These are phyloP conservation scores for Penicillium hesseltinei DNA, from an alignment of 2,329 filamentous ascomycete genomes.

Conservation along the genomic window DNA sequence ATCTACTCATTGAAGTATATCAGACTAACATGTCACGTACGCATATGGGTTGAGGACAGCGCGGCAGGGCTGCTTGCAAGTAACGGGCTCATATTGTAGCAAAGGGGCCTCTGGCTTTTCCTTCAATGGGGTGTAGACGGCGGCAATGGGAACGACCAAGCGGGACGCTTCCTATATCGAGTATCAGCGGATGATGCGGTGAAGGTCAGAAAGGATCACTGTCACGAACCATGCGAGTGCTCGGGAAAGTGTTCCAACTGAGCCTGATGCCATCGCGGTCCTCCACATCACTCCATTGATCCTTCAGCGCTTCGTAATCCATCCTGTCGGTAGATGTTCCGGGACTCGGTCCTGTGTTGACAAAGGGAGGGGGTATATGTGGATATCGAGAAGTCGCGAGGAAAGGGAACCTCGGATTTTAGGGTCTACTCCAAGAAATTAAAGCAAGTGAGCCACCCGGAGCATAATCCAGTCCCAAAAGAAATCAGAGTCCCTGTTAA, in stretches of 20 bases:
- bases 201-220: slow-evolving; percentile 8
- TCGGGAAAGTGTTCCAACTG: slow-evolving; percentile 98
- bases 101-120: slow-evolving; percentile 85
- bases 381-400: slow-evolving; percentile 19
- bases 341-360: slow-evolving; percentile 25
- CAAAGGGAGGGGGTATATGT: slow-evolving; percentile 24
- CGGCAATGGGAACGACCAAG: slow-evolving; percentile 92
- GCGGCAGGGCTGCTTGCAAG: slow-evolving; percentile 93
- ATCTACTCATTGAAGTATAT: slow-evolving; percentile 4
- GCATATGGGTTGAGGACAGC: slow-evolving; percentile 97
- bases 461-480: slow-evolving; percentile 34
- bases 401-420: slow-evolving; percentile 16
- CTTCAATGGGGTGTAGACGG: slow-evolving; percentile 92
- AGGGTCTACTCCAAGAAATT: slow-evolving; percentile 22
- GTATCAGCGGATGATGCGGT: slow-evolving; percentile 29
- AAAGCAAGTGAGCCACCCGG: slow-evolving; percentile 23
- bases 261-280: slow-evolving; percentile 93
- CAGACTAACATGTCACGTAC: slow-evolving; percentile 50
- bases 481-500: slow-evolving; percentile 27
- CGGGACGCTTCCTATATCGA: slow-evolving; percentile 77
- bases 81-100: slow-evolving; percentile 93
- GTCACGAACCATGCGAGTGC: slow-evolving; percentile 81
- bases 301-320: slow-evolving; percentile 92
- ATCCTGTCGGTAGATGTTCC: slow-evolving; percentile 51
- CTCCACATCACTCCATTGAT: slow-evolving; percentile 95